A percentile compares a stretch with the other conserved stretches of the same genome.
These are phyloP conservation scores for Naganishia sp. DNA, from an alignment of 1,284 basidiomycete species.

Conservation along the genomic window DNA sequence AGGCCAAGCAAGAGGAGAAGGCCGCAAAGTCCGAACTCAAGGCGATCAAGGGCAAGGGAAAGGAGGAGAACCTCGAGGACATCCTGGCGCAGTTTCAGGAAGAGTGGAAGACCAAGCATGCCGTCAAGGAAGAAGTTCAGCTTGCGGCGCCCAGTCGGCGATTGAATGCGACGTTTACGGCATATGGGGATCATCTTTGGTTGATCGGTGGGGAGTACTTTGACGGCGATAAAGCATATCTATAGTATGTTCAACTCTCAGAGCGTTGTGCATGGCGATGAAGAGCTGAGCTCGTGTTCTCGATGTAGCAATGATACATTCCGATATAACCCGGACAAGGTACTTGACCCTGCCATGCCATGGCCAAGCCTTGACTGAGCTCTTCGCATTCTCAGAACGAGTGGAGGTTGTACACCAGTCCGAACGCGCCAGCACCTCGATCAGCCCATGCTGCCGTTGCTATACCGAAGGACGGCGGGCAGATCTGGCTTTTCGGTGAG, in stretches of 20 bases:
- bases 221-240: slow-evolving; percentile 70
- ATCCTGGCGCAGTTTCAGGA: slow-evolving; percentile 33
- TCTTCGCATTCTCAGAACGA: slow-evolving; percentile 60
- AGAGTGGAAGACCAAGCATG: slow-evolving; percentile 33
- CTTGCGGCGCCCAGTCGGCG: slow-evolving; percentile 28
- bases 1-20: slow-evolving; percentile 24
- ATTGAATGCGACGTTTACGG: slow-evolving; percentile 33
- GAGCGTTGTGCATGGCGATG: neutral
- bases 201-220: slow-evolving; percentile 75
- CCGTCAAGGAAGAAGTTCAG: slow-evolving; percentile 34
- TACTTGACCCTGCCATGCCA: neutral
- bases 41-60: slow-evolving; percentile 32
- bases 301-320: slow-evolving; percentile 65
- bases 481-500: slow-evolving; percentile 78
- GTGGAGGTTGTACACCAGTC: slow-evolving; percentile 80
- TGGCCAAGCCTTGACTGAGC: slow-evolving; percentile 39
- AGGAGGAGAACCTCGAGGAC: slow-evolving; percentile 32
- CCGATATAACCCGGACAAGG: slow-evolving; percentile 75
- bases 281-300: slow-evolving; percentile 35
- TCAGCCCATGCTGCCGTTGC: slow-evolving; percentile 79
- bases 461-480: slow-evolving; percentile 72
- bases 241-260: slow-evolving; percentile 33
- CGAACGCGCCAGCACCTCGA: slow-evolving; percentile 77
- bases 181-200: slow-evolving; percentile 75
- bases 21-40: slow-evolving; percentile 33